phyloP scores from a whole-genome alignment of 306 rosid genomes.

The Inga laurina region DNA sequence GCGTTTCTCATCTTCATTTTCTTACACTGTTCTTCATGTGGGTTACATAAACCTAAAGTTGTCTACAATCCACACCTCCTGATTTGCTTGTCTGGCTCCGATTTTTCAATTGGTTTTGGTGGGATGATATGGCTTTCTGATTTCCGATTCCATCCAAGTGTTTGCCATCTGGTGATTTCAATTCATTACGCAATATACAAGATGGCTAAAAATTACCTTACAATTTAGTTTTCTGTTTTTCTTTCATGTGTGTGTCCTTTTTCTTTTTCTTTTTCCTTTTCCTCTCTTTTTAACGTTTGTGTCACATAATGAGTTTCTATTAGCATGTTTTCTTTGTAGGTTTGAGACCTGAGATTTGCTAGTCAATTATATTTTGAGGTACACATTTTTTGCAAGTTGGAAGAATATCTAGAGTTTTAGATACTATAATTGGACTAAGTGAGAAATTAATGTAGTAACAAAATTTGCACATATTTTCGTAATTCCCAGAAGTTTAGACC shows the following conservation, averaged over 20 bases:
- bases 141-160: slow-evolving; percentile 22
- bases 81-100: slow-evolving; percentile 28
- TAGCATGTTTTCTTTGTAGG: slow-evolving; percentile 83
- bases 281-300: slow-evolving; percentile 21
- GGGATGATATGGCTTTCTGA: slow-evolving; percentile 6
- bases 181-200: slow-evolving; percentile 25
- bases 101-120: slow-evolving; percentile 11
- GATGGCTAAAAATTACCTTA: slow-evolving; percentile 36
- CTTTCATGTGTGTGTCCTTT: not conserved
- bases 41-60: slow-evolving; percentile 35
- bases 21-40: slow-evolving; percentile 30
- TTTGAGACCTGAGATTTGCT: slow-evolving; percentile 90
- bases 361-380: slow-evolving; percentile 52
- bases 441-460: slow-evolving; percentile 49
- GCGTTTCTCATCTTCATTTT: slow-evolving; percentile 8
- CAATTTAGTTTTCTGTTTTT: slow-evolving; percentile 28
- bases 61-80: slow-evolving; percentile 26
- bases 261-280: not conserved
- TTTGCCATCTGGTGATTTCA: slow-evolving; percentile 29
- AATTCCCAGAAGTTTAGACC: slow-evolving; percentile 70
- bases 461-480: slow-evolving; percentile 54
- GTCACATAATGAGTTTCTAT: slow-evolving; percentile 59
- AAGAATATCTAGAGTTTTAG: slow-evolving; percentile 22
- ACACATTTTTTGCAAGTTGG: slow-evolving; percentile 29
- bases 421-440: slow-evolving; percentile 45